Conservation (phyloP, 257 asterid genomes). For the Forsythia viridissima region DNA sequence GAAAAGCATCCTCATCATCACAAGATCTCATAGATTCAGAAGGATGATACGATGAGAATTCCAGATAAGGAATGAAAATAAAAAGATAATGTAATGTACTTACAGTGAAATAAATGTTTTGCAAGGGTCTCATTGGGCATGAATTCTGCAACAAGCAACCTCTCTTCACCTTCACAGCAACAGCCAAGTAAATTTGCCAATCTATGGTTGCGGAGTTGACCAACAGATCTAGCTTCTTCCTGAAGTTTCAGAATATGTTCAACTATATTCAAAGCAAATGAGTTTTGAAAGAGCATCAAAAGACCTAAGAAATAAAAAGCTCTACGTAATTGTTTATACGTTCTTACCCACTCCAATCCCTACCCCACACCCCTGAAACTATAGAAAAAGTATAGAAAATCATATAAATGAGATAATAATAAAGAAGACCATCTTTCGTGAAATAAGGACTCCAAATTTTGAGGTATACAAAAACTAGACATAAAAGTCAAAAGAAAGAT, state of each 20-base stretch:
- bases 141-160: constrained; percentile 91
- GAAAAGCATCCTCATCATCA: neutral
- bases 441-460: neutral
- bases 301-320: neutral
- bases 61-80: neutral
- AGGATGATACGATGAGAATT: neutral
- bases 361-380: neutral
- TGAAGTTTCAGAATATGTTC: constrained; percentile 28
- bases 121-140: constrained; percentile 98
- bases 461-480: neutral
- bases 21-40: neutral
- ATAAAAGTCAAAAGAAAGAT: neutral
- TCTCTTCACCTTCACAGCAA: constrained; percentile 96
- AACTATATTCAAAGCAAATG: constrained; percentile 13
- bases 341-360: neutral
- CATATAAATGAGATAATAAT: neutral
- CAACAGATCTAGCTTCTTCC: constrained; percentile 97
- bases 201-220: constrained; percentile 78
- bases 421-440: neutral
- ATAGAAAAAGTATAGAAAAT: neutral
- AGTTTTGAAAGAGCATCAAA: constrained; percentile 9
- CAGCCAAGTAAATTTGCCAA: constrained; percentile 90
- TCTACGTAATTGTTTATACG: neutral
- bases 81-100: constrained; percentile 27
- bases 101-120: constrained; percentile 93